phyloP scores from a whole-genome alignment of 768 basidiomycete genomes.

The Epithele typhae region DNA sequence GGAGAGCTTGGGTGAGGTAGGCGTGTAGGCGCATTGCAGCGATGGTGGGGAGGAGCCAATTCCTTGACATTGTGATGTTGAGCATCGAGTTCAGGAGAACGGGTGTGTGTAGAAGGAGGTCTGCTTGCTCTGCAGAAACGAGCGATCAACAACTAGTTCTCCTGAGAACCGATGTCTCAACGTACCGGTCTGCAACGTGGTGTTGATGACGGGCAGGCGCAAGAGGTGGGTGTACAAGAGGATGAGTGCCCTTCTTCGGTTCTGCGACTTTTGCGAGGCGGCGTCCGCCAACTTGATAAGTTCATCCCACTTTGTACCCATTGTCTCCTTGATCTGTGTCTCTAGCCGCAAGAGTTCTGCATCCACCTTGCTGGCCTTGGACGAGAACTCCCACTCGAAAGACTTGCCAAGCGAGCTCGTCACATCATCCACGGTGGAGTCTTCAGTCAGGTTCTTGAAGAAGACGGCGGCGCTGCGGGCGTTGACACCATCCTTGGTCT shows the following conservation, averaged over 20 bases:
- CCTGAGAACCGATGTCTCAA: no score
- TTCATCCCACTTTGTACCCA: constrained; percentile 52
- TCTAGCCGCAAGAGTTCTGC: constrained; percentile 45
- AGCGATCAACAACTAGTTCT: no score
- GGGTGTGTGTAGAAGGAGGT: constrained; percentile 68
- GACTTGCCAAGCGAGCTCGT: constrained; percentile 66
- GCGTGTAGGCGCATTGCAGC: constrained; percentile 79
- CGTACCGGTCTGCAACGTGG: constrained; percentile 62
- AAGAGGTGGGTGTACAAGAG: constrained; percentile 85
- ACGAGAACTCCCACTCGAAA: constrained; percentile 52
- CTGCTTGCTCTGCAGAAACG: constrained; percentile 54
- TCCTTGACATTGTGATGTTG: constrained; percentile 78
- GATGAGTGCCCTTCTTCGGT: constrained; percentile 54
- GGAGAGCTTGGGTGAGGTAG: constrained; percentile 78
- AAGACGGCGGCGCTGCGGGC: constrained; percentile 77
- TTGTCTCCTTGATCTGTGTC: constrained; percentile 41
- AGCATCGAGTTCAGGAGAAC: constrained; percentile 74
- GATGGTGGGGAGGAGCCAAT: constrained; percentile 82
- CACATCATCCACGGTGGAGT: constrained; percentile 67
- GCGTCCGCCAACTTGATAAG: constrained; percentile 39
- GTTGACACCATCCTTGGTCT: constrained; percentile 90
- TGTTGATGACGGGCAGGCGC: constrained; percentile 50
- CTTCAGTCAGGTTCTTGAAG: constrained; percentile 85
- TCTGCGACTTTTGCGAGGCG: constrained; percentile 30
- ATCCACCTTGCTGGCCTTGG: constrained; percentile 23